These are phyloP conservation scores for Cordyceps javanica DNA, from an alignment of 2,329 filamentous ascomycete genomes.

Conservation along the genomic window DNA sequence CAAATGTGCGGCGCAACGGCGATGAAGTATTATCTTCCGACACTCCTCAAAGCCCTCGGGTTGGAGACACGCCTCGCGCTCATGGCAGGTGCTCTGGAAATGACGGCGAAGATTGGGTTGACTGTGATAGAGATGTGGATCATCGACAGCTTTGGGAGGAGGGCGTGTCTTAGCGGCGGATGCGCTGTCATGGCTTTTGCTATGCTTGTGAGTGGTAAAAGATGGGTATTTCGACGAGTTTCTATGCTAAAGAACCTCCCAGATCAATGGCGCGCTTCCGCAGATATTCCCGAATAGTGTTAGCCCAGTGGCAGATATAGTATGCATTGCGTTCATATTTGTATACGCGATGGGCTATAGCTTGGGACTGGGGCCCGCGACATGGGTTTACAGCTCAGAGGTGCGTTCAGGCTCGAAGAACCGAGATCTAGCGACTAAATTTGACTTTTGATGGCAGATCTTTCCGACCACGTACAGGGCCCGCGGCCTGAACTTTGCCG, in stretches of 20 bases:
- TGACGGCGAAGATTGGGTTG: slow-evolving; percentile 50
- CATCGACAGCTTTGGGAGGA: slow-evolving; percentile 47
- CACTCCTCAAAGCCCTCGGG: slow-evolving; percentile 45
- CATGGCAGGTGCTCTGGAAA: slow-evolving; percentile 50
- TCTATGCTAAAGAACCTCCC: background rate
- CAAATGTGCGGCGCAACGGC: slow-evolving; percentile 54
- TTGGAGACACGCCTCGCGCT: slow-evolving; percentile 41
- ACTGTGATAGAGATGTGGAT: slow-evolving; percentile 51
- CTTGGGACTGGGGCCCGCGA: slow-evolving; percentile 49
- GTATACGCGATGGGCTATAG: slow-evolving; percentile 53
- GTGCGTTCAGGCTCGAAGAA: slow-evolving; percentile 22
- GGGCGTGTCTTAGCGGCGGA: slow-evolving; percentile 41
- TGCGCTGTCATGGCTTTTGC: slow-evolving; percentile 46
- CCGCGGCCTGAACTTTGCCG: slow-evolving; percentile 48
- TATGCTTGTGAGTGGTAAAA: slow-evolving; percentile 38
- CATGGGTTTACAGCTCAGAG: slow-evolving; percentile 56
- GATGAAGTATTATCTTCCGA: slow-evolving; percentile 55
- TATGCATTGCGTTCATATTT: slow-evolving; percentile 51
- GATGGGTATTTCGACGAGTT: background rate
- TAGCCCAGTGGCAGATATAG: slow-evolving; percentile 41
- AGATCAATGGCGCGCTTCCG: slow-evolving; percentile 51
- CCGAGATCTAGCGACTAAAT: background rate
- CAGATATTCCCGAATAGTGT: slow-evolving; percentile 43
- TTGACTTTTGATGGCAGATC: slow-evolving; percentile 33
- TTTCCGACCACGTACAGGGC: slow-evolving; percentile 53